Conservation (phyloP, 768 basidiomycete genomes). For the Lentinula lateritia region DNA sequence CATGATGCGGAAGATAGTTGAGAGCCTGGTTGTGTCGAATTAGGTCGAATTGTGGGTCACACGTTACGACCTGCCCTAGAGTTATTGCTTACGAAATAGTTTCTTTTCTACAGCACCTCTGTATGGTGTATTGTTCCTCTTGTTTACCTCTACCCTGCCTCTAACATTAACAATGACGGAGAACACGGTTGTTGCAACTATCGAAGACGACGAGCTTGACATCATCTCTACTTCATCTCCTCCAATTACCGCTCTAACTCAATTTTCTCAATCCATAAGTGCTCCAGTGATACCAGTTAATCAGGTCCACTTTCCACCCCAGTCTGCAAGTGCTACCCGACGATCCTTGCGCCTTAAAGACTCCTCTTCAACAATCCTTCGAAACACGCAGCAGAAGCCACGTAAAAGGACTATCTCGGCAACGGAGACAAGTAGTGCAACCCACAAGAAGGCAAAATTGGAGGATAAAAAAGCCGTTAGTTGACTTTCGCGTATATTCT, state of each 20-base stretch:
- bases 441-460: conserved; percentile 23
- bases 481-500: background rate
- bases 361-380: background rate
- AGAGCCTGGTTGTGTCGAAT: no score
- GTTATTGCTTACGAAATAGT: background rate
- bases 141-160: no score
- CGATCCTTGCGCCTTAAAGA: background rate
- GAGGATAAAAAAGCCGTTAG: conserved; percentile 37
- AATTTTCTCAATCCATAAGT: background rate
- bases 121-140: no score
- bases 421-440: conserved; percentile 5
- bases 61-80: background rate
- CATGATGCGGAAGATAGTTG: no score
- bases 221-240: background rate
- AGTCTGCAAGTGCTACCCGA: background rate
- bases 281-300: background rate
- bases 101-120: no score
- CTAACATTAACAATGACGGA: background rate
- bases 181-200: background rate
- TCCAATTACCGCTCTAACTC: background rate
- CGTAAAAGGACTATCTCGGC: conserved; percentile 15
- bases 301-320: background rate
- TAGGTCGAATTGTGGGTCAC: background rate
- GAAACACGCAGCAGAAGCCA: background rate
- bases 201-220: conserved; percentile 11